phyloP scores from a whole-genome alignment of 305 asterid species.

The Petunia hybrid region DNA sequence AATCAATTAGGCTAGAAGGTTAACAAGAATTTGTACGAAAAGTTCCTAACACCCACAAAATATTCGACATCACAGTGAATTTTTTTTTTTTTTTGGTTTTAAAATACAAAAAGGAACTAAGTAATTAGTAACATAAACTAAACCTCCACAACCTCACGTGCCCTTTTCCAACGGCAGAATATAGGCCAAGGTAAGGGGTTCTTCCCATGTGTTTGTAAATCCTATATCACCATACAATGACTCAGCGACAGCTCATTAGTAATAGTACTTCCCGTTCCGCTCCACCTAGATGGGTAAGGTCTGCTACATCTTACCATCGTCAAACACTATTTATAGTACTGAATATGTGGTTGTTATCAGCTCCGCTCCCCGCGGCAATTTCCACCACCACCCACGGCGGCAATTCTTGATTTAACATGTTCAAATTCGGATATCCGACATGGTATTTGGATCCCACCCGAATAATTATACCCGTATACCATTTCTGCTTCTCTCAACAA shows the following conservation, averaged over 20 bases:
- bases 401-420: constrained; percentile 57
- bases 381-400: constrained; percentile 51
- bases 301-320: no score
- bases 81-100: not conserved
- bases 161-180: not conserved
- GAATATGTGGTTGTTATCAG: not conserved
- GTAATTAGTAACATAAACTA: not conserved
- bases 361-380: constrained; percentile 38
- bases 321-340: no score
- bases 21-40: not conserved
- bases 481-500: constrained; percentile 60
- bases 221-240: no score
- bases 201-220: not conserved
- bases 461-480: constrained; percentile 63
- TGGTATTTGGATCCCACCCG: constrained; percentile 79
- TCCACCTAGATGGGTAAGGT: no score
- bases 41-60: not conserved
- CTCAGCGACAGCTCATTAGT: no score
- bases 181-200: not conserved
- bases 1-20: not conserved
- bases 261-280: no score
- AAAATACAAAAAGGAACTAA: not conserved
- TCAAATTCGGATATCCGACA: constrained; percentile 67
- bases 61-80: not conserved
- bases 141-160: not conserved